Evolutionary conservation across 768 basidiomycete species (phyloP).

Genomic region (Boletus rufocinnamomeus): DNA sequence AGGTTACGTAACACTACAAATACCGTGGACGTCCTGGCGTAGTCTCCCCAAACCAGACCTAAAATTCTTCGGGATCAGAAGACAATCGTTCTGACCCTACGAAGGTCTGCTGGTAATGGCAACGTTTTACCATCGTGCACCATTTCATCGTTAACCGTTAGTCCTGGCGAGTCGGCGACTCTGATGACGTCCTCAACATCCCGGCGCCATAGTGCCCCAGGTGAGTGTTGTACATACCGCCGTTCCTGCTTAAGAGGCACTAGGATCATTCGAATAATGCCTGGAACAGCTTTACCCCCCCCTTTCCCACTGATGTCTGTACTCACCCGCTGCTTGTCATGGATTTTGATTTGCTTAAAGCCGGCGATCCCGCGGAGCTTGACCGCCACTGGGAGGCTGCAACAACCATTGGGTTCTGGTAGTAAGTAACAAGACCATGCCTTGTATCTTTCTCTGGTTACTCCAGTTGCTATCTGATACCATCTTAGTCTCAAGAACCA

Average conservation of each 20-base stretch:
- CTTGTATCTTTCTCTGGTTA: not conserved
- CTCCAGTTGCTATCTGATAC: not conserved
- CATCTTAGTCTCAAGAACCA: conserved; percentile 45
- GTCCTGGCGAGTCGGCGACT: no score
- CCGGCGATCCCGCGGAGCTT: conserved; percentile 39
- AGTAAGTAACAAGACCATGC: conserved; percentile 38
- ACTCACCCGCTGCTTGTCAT: conserved; percentile 49
- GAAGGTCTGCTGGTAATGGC: no score
- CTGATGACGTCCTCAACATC: no score
- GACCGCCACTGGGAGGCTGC: conserved; percentile 49
- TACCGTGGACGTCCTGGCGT: no score
- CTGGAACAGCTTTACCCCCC: conserved; percentile 36
- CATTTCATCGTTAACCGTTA: no score
- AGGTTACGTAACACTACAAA: no score
- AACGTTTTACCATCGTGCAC: no score
- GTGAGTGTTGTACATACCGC: not conserved
- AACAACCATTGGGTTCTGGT: conserved; percentile 55
- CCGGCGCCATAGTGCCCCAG: no score
- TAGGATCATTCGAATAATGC: conserved; percentile 27
- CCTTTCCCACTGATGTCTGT: conserved; percentile 46
- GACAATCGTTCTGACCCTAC: no score
- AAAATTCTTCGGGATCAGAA: no score
- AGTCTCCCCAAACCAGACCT: no score
- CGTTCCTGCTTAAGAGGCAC: not conserved
- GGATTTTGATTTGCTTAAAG: conserved; percentile 42